Evolutionary conservation across 495 filamentous ascomycete genomes (phyloP).

Genomic region (Neurospora sp.): DNA sequence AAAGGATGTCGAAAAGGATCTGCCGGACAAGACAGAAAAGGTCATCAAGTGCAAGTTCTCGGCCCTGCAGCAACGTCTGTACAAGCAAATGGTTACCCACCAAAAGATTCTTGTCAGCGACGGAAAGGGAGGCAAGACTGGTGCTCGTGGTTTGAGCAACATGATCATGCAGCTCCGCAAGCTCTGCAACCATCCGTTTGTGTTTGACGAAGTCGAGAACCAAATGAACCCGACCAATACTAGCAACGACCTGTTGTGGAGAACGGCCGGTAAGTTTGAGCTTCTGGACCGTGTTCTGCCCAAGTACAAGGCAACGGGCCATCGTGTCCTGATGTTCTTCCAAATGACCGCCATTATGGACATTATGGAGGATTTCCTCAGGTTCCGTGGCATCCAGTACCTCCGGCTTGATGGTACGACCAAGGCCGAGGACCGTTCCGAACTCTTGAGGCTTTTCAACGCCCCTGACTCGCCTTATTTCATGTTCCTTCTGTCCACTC

Average conservation of each 20-base stretch:
- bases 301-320: slow-evolving; percentile 79
- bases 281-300: slow-evolving; percentile 84
- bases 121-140: slow-evolving; percentile 90
- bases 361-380: slow-evolving; percentile 98
- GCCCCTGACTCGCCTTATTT: slow-evolving; percentile 83
- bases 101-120: slow-evolving; percentile 91
- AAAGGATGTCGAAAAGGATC: slow-evolving; percentile 97
- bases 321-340: slow-evolving; percentile 98
- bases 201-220: slow-evolving; percentile 94
- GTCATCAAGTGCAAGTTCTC: slow-evolving; percentile 99
- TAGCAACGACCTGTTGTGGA: slow-evolving; percentile 90
- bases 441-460: slow-evolving; percentile 82
- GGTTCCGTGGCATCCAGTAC: slow-evolving; percentile 69
- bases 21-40: slow-evolving; percentile 96
- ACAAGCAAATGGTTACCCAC: slow-evolving; percentile 91
- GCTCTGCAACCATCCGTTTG: slow-evolving; percentile 98
- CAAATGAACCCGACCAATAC: slow-evolving; percentile 85
- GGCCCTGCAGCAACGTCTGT: slow-evolving; percentile 80
- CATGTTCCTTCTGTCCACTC: slow-evolving; percentile 96
- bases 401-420: slow-evolving; percentile 92
- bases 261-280: slow-evolving; percentile 95
- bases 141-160: slow-evolving; percentile 91
- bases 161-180: slow-evolving; percentile 99
- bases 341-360: slow-evolving; percentile 99
- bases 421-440: slow-evolving; percentile 93